These are phyloP conservation scores for Trichophyton schoenleinii DNA, from an alignment of 2,329 filamentous ascomycete genomes.

Conservation along the genomic window DNA sequence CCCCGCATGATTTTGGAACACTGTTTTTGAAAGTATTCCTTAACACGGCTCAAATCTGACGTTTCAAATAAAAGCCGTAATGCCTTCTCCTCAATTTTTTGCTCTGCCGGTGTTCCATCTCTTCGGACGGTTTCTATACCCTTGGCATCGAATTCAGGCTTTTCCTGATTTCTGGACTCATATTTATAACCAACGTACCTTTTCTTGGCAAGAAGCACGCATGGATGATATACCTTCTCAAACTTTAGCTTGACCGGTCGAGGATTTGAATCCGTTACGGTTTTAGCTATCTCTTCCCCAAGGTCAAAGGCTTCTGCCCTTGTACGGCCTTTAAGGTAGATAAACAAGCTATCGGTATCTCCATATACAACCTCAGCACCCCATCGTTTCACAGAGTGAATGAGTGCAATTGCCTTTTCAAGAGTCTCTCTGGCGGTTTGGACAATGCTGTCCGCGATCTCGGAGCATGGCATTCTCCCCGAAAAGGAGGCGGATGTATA, in stretches of 20 bases:
- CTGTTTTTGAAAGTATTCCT: conserved; percentile 77
- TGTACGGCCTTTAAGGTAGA: conserved; percentile 77
- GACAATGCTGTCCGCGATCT: conserved; percentile 96
- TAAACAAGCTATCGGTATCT: conserved; percentile 90
- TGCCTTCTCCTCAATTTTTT: conserved; percentile 90
- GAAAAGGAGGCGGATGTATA: conserved; percentile 97
- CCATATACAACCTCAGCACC: conserved; percentile 95
- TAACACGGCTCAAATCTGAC: conserved; percentile 75
- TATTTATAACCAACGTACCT: conserved; percentile 98
- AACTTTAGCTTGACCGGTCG: conserved; percentile 91
- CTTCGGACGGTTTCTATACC: conserved; percentile 94
- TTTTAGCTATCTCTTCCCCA: conserved; percentile 79
- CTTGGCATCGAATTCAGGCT: conserved; percentile 91
- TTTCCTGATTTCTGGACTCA: conserved; percentile 59
- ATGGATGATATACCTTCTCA: conserved; percentile 96
- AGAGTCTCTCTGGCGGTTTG: conserved; percentile 91
- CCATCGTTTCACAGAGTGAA: conserved; percentile 80
- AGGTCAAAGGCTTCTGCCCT: conserved; percentile 82
- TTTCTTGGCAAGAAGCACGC: conserved; percentile 88
- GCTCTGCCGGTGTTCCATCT: conserved; percentile 87
- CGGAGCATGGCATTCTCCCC: conserved; percentile 91
- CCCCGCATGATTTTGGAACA: conserved; percentile 88
- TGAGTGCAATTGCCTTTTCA: conserved; percentile 82
- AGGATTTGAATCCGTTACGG: conserved; percentile 80
- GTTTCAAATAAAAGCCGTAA: conserved; percentile 83